Evolutionary conservation across 768 basidiomycete genomes (phyloP).

Genomic region (Trametes maxima): DNA sequence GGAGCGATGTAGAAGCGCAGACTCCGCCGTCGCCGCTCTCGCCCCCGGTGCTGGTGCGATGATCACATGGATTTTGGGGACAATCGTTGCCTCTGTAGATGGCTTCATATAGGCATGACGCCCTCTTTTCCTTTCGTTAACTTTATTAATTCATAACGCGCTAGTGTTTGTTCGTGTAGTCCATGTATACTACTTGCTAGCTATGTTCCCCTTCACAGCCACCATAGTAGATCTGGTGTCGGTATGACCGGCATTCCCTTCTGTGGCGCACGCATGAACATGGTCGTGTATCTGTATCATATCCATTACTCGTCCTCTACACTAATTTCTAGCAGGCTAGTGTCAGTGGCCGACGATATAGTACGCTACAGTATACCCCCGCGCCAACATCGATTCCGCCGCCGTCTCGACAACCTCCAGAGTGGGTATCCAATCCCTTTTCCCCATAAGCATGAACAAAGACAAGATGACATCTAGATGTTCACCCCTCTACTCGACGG

Average conservation of each 20-base stretch:
- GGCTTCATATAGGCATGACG: background rate
- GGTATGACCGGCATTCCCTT: background rate
- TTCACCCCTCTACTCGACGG: too few relatives aligned
- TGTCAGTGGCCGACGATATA: background rate
- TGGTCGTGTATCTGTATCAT: background rate
- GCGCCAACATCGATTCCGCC: background rate
- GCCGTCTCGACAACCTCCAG: background rate
- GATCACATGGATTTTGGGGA: background rate
- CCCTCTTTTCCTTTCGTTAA: background rate
- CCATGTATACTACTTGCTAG: background rate
- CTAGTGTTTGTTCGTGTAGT: background rate
- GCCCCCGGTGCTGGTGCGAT: background rate
- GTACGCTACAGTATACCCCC: background rate
- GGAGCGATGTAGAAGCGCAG: conserved; percentile 1
- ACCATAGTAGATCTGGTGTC: background rate
- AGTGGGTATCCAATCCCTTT: background rate
- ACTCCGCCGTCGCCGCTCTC: conserved; percentile 7
- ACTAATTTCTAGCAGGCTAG: background rate
- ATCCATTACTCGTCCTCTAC: conserved; percentile 1
- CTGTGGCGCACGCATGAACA: background rate
- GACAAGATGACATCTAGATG: background rate
- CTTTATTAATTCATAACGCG: background rate
- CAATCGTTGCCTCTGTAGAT: background rate
- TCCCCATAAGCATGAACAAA: background rate
- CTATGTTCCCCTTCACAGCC: background rate